Evolutionary conservation across 306 rosid species (phyloP).

Genomic region (Heteromeles arbutifolia): DNA sequence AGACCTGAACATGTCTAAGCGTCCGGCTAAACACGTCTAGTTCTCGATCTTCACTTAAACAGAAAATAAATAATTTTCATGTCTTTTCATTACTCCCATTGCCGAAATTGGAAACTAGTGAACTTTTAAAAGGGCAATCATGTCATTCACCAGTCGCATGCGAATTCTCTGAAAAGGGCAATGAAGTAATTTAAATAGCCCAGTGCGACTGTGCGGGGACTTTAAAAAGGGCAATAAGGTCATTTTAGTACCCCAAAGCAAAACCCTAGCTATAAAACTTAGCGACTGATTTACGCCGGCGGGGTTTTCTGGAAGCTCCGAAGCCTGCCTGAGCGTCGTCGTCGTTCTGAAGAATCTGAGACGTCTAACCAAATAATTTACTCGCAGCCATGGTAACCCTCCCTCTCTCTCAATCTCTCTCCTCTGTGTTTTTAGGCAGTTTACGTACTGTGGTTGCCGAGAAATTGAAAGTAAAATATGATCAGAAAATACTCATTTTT

Average conservation of each 20-base stretch:
- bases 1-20: no score
- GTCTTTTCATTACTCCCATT: no score
- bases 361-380: neutral
- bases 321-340: neutral
- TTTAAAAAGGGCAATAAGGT: slow-evolving; percentile 2
- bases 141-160: no score
- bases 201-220: no score
- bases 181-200: no score
- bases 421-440: neutral
- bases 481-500: neutral
- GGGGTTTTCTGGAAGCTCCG: neutral
- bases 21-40: fast-evolving
- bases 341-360: neutral
- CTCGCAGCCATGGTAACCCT: slow-evolving; percentile 15
- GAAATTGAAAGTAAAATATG: neutral
- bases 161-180: no score
- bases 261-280: slow-evolving; percentile 12
- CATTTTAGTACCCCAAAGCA: neutral
- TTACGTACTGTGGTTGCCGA: neutral
- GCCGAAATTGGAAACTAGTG: no score
- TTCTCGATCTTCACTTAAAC: no score
- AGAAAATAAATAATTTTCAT: no score
- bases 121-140: no score
- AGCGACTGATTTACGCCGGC: neutral
- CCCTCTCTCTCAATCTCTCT: neutral